Evolutionary conservation across 345 rosid species (phyloP), one percentile per base, ranked within the genome.

Genomic region (Linum lewisii): DNA sequence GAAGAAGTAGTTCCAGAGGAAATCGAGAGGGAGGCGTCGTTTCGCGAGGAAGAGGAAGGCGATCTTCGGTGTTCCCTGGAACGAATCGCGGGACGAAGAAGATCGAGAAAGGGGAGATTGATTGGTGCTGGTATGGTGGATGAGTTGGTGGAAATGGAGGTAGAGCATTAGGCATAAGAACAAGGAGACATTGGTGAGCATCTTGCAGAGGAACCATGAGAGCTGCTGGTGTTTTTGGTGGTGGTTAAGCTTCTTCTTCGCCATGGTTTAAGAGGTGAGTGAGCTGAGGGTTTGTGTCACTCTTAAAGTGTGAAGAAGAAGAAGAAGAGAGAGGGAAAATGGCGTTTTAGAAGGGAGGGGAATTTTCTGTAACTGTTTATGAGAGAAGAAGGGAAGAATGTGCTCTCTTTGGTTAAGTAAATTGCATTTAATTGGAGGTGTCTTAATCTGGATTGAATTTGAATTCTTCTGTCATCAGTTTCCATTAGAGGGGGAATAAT

Each of bases 41-140:
- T 75, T 69, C 20, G 54, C 75, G 11, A 75, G 75, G 23, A 75
- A 75, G 37, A 75, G 75, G 53, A 70, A 75, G 23, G 78, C 72
- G 29, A 75, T 19, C 56, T 70, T 75, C 1, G 75, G 75, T 45
- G 66, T 69, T 15, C 71, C 64, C 24, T 38, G 60, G 20, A 58
- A 29, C 16, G 15, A 11, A 16, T 16, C 18, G 13, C 16, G 18
- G 18, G 47, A 42, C 15, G 13, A 42, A 11, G 47, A 42, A 16
- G 47, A 42, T 42, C 47, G 13, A 7, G 47, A 24, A 29, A 29
- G 56, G 24, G 13, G 8, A 4, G 24, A 7, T 21, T 24, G 23
- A 29, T 29, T 21, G 24, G 8, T 11, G 16, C 7, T 8, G 22
- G 5, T n/a, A n/a, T n/a, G n/a, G n/a, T n/a, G n/a, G n/a, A n/a